Evolutionary conservation across 2,329 filamentous ascomycete species (phyloP).

Genomic region (Keithomyces neogunnii): DNA sequence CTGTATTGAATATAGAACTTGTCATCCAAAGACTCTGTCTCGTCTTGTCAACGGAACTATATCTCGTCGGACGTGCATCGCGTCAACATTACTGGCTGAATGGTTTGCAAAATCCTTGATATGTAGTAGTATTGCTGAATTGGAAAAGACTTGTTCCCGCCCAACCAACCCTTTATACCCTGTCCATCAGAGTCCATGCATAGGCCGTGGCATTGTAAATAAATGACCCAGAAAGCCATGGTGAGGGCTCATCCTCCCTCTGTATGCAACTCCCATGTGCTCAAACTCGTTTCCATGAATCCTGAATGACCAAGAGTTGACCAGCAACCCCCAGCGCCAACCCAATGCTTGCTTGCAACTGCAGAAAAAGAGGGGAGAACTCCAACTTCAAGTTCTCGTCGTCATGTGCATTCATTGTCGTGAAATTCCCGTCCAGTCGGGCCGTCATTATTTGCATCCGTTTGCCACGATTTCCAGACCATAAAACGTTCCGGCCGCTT

Average conservation of each 20-base stretch:
- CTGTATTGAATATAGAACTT: not conserved
- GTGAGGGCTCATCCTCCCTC: constrained; percentile 2
- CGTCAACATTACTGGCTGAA: too few relatives aligned
- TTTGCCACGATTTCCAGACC: not conserved
- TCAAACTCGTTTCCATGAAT: not conserved
- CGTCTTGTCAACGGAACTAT: not conserved
- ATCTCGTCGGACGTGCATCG: not conserved
- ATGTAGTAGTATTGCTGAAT: too few relatives aligned
- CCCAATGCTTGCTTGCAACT: not conserved
- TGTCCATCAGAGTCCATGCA: not conserved
- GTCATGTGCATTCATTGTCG: not conserved
- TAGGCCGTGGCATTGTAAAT: not conserved
- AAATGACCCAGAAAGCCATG: not conserved
- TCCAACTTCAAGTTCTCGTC: too few relatives aligned
- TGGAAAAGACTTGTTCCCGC: not conserved
- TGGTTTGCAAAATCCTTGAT: too few relatives aligned
- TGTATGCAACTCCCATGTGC: not conserved
- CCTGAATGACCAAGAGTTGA: not conserved
- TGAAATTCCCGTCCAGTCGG: not conserved
- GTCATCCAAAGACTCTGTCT: not conserved
- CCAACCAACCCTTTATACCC: not conserved
- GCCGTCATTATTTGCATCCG: not conserved
- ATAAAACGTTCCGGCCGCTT: not conserved
- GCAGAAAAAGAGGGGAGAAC: too few relatives aligned
- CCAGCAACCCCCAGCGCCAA: constrained; percentile 1